Evolutionary conservation across 805 yeast species (phyloP).

Genomic region (Candida hispaniensis): DNA sequence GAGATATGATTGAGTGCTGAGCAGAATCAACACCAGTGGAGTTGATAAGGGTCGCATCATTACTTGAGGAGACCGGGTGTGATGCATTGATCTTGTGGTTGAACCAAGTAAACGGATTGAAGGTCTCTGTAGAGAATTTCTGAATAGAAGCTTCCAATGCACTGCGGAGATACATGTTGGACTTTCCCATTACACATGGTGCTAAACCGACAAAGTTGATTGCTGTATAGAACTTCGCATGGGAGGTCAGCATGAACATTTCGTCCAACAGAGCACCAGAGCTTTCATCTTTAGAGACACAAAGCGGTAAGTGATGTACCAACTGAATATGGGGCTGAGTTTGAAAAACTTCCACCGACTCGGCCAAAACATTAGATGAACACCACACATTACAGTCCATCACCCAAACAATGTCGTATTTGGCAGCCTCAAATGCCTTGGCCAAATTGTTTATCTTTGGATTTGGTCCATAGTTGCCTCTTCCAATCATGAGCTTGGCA

Average conservation of each 20-base stretch:
- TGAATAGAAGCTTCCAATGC: slow-evolving; percentile 36
- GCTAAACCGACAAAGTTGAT: slow-evolving; percentile 65
- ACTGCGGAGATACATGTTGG: slow-evolving; percentile 62
- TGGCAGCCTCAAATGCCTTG: slow-evolving; percentile 63
- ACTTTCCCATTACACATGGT: slow-evolving; percentile 87
- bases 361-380: slow-evolving; percentile 46
- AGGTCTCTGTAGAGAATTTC: slow-evolving; percentile 18
- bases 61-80: too few relatives aligned
- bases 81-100: too few relatives aligned
- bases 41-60: too few relatives aligned
- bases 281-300: slow-evolving; percentile 25
- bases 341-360: slow-evolving; percentile 47
- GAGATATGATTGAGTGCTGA: too few relatives aligned
- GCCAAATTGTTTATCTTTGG: slow-evolving; percentile 82
- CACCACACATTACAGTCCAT: slow-evolving; percentile 82
- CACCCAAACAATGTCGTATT: slow-evolving; percentile 69
- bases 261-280: slow-evolving; percentile 69
- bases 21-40: too few relatives aligned
- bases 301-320: slow-evolving; percentile 68
- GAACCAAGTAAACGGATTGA: slow-evolving; percentile 14
- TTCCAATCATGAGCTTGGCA: slow-evolving; percentile 47
- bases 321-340: slow-evolving; percentile 38
- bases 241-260: slow-evolving; percentile 74
- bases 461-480: slow-evolving; percentile 56
- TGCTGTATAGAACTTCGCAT: slow-evolving; percentile 73